Evolutionary conservation across 257 asterid species (phyloP).

Genomic region (Solanum pimpinellifolium): DNA sequence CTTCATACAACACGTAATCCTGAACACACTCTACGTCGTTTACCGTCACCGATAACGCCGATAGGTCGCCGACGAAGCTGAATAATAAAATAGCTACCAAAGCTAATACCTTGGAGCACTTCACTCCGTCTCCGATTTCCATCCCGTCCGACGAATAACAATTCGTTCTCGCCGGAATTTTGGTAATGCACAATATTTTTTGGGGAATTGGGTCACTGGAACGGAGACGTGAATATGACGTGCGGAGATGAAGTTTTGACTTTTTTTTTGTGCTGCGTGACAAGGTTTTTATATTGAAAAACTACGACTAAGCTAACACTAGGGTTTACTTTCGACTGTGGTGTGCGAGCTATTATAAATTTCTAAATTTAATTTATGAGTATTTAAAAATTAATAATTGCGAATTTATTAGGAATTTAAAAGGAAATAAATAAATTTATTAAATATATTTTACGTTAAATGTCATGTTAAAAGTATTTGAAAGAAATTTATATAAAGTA

Average conservation of each 20-base stretch:
- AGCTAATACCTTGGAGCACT: slow-evolving; percentile 2
- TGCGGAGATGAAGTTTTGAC: background rate
- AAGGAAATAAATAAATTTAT: too few relatives aligned
- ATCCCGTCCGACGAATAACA: background rate
- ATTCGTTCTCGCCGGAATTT: background rate
- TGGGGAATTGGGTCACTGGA: background rate
- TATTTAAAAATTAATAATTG: too few relatives aligned
- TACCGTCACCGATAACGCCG: slow-evolving; percentile 61
- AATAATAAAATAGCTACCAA: slow-evolving; percentile 18
- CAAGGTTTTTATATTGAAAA: background rate
- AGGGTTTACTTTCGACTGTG: background rate
- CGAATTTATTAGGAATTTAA: too few relatives aligned
- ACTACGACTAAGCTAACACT: background rate
- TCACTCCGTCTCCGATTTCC: background rate
- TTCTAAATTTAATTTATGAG: accelerated
- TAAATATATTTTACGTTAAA: too few relatives aligned
- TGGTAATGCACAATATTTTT: background rate
- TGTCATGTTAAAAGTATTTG: too few relatives aligned
- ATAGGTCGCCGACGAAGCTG: slow-evolving; percentile 20
- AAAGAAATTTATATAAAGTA: too few relatives aligned
- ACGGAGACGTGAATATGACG: background rate
- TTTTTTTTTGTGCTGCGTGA: background rate
- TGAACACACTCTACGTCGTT: slow-evolving; percentile 58
- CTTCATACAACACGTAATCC: slow-evolving; percentile 71
- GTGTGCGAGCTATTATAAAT: accelerated